phyloP scores from a whole-genome alignment of 352 stramenopile species.

The Saprolegnia parasitica region DNA sequence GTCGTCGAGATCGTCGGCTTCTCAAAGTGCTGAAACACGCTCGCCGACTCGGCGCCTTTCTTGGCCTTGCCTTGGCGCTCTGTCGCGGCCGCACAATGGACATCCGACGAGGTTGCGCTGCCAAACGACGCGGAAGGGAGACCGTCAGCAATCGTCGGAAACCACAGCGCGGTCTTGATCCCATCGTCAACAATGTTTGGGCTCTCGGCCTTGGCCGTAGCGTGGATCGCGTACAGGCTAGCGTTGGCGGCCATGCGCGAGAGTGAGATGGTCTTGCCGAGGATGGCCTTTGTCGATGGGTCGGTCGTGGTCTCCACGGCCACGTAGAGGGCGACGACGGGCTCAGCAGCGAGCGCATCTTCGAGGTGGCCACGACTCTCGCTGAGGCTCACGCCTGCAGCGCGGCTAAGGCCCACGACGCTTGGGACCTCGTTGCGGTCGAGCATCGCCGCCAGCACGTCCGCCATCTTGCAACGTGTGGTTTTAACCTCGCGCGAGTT shows the following conservation, averaged over 20 bases:
- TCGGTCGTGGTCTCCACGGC: conserved; percentile 5
- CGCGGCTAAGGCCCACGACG: conserved; percentile 8
- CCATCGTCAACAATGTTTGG: conserved; percentile 9
- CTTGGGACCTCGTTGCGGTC: conserved; percentile 19
- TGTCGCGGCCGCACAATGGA: conserved; percentile 3
- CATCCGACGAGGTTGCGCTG: conserved; percentile 10
- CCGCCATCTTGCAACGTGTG: conserved; percentile 15
- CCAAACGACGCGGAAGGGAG: neutral
- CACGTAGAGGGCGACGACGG: conserved; percentile 1
- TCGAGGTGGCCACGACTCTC: neutral
- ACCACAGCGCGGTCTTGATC: conserved; percentile 20
- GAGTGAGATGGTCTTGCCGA: conserved; percentile 25
- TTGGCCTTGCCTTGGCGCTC: neutral
- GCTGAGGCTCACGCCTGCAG: neutral
- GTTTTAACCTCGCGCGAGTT: conserved; percentile 6
- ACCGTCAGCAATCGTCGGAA: conserved; percentile 7
- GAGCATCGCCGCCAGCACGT: conserved; percentile 15
- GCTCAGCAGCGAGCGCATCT: neutral
- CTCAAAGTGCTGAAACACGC: conserved; percentile 21
- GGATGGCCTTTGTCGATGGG: conserved; percentile 8
- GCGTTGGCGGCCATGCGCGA: neutral
- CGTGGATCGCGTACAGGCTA: conserved; percentile 9
- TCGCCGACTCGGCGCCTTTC: conserved; percentile 21
- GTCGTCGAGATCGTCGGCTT: neutral
- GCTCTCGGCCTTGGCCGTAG: neutral